Evolutionary conservation across 805 yeast genomes (phyloP), one percentile per base, ranked within the genome.

Genomic region (Yarrowia yakushimensis): DNA sequence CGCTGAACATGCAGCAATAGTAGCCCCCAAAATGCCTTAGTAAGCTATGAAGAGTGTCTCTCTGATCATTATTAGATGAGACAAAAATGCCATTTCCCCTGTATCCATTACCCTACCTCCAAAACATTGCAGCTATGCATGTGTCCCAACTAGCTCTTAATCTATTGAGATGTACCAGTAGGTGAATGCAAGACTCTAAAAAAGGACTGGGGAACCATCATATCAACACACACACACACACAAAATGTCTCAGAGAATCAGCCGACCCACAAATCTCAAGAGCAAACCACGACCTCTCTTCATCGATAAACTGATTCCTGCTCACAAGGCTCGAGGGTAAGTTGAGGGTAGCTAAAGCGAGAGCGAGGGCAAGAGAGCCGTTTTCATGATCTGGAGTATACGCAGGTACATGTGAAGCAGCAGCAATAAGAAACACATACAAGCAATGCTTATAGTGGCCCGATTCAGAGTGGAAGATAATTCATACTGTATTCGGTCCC

Each of bases 271-370:
- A 10, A 52, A 22, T 8, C 13, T 52, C 17, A 52, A 52, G 33
- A 25, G 18, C 25, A 52, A 52, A 36, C 59, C 59, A 20, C 31
- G 43, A 25, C 59, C 59, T 31, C 20, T 52, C 9, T 43, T 43
- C 4, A 34, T 52, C 5, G 59, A 52, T 7, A 17, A 25, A 7
- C 43, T 52, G 42, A 25, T 52, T 52, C 59, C 59, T 10, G 59
- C 59, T 13, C 27, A 52, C 12, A 22, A 36, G 43, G 59, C 59
- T 17, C 23, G 59, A 27, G 59, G 59, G 59, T 52, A 43, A 36
- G 59, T 50, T 18, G 13, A 17, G 28, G 5, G 7, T 2, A 23
- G 30, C 7, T 7, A 11, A 17, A 17, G 43, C 15, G 31, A 7
- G 15, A 31, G 33, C 3, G 33, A 30, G 13, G 33, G 12, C 8